Conservation (phyloP, 1,284 basidiomycete species). For the Vanrija sp. region DNA sequence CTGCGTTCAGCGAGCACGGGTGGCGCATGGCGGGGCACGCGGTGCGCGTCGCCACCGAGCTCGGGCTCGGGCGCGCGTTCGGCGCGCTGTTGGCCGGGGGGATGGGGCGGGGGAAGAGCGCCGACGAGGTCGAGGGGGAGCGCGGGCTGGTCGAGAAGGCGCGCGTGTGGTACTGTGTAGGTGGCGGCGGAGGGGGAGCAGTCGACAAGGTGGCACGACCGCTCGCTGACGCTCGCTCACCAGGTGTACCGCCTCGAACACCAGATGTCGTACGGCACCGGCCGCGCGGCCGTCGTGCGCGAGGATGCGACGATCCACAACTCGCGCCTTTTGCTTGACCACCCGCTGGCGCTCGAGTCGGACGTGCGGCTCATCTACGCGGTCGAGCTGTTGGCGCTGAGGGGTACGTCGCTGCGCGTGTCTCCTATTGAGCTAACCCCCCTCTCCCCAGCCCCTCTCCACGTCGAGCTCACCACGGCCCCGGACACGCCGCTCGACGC, state of each 20-base stretch:
- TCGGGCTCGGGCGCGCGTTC: conserved; percentile 81
- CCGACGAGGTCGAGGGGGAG: conserved; percentile 57
- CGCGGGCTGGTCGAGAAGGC: conserved; percentile 66
- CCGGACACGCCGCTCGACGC: conserved; percentile 22
- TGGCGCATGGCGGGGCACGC: conserved; percentile 81
- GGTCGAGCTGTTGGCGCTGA: conserved; percentile 37
- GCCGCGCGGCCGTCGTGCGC: conserved; percentile 77
- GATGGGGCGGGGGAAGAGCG: conserved; percentile 57
- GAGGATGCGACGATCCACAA: conserved; percentile 78
- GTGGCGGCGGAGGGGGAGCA: no score
- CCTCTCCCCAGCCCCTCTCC: conserved; percentile 13
- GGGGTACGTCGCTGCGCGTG: conserved; percentile 5
- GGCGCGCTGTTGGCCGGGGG: conserved; percentile 67
- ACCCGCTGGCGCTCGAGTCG: conserved; percentile 79
- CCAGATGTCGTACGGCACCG: conserved; percentile 84
- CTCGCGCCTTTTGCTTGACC: conserved; percentile 67
- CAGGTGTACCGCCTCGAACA: conserved; percentile 76
- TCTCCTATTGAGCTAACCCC: neutral
- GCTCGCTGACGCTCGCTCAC: neutral
- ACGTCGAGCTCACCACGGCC: conserved; percentile 18
- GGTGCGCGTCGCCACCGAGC: conserved; percentile 80
- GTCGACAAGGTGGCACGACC: no score
- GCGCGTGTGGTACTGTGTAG: conserved; percentile 76
- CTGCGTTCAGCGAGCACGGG: conserved; percentile 82
- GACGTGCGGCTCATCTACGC: conserved; percentile 86